Conservation (phyloP, 2,329 filamentous ascomycete genomes). For the Periconia sp. region DNA sequence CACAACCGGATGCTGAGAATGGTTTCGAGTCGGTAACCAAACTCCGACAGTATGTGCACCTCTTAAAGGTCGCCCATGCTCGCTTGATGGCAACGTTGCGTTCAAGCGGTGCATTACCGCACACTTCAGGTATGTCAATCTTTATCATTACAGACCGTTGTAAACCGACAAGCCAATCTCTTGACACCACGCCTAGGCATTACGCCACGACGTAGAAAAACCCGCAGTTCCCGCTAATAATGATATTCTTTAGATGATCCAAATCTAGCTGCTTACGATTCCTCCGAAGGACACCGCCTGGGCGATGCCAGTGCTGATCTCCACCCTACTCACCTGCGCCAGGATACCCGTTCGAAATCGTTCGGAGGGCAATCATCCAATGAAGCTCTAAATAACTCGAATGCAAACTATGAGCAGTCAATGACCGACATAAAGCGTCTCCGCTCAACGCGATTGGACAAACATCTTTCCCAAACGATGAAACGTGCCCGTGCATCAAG, state of each 20-base stretch:
- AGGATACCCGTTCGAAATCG: conserved; percentile 73
- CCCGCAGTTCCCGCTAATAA: conserved; percentile 33
- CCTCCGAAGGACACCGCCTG: conserved; percentile 63
- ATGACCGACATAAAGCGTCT: conserved; percentile 92
- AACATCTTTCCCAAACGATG: conserved; percentile 89
- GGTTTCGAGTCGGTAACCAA: conserved; percentile 78
- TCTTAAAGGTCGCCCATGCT: conserved; percentile 88
- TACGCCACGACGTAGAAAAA: conserved; percentile 29
- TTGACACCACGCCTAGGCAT: conserved; percentile 34
- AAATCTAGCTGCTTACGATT: conserved; percentile 67
- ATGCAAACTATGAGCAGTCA: conserved; percentile 81
- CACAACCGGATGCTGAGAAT: conserved; percentile 58
- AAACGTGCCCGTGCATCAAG: conserved; percentile 86
- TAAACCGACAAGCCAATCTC: conserved; percentile 28
- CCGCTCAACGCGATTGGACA: conserved; percentile 90
- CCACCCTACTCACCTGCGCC: conserved; percentile 58
- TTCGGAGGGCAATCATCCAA: conserved; percentile 63
- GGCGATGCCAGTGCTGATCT: conserved; percentile 50
- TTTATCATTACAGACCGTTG: conserved; percentile 5
- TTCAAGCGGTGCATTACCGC: conserved; percentile 77
- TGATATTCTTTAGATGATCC: conserved; percentile 64
- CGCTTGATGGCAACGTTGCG: conserved; percentile 84
- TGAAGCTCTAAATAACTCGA: conserved; percentile 61
- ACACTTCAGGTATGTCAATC: conserved; percentile 60
- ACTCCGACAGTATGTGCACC: conserved; percentile 90